Evolutionary conservation across 129 eudicot genomes (phyloP), one percentile per base, ranked within the genome.

Genomic region (Artemisia tridentata): DNA sequence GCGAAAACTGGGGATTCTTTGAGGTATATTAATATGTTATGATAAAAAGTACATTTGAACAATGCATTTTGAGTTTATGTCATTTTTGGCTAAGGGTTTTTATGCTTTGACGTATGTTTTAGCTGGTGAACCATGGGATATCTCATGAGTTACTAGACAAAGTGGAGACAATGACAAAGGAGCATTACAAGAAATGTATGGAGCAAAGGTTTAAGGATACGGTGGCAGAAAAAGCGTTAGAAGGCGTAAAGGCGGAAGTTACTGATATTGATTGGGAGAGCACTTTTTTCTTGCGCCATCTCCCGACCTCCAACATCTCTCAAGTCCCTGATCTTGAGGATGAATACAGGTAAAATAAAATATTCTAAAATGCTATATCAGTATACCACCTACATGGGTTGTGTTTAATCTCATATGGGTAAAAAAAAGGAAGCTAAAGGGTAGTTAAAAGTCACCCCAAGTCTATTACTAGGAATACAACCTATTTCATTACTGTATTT

Each of bases 1-100:
- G 91, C 68, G 96, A 85, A 72, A 85, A 85, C 77, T 88, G 96
- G 96, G 96, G 96, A 4, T 88, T 88, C 74, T 85, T 88, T 81
- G 91, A 88, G 96, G 96, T 88, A n/a, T n/a, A n/a, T n/a, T n/a
- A n/a, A n/a, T n/a, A 79, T 80, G 18, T 74, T 59, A 51, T n/a
- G 5, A 3, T 75, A 41, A 38, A 15, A 19, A 38, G 10, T 38
- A 18, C 65, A 19, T 10, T 2, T 60, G 45, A 3, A 58, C 0
- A 72, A 59, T 21, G 23, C 15, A 12, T 1, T 11, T 62, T 31
- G n/a, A n/a, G 61, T 25, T 43, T 43, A 64, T 43, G 43, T 23
- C 14, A 11, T 7, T 47, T 67, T 54, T 56, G 9, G 9, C 56
- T 11, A 41, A 6, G 45, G 11, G 16, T 69, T 43, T 71, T 1